A percentile compares a stretch with the other conserved stretches of the same genome.
These are phyloP conservation scores for Solanum sparsipilum DNA, from an alignment of 257 asterid species.

Conservation along the genomic window DNA sequence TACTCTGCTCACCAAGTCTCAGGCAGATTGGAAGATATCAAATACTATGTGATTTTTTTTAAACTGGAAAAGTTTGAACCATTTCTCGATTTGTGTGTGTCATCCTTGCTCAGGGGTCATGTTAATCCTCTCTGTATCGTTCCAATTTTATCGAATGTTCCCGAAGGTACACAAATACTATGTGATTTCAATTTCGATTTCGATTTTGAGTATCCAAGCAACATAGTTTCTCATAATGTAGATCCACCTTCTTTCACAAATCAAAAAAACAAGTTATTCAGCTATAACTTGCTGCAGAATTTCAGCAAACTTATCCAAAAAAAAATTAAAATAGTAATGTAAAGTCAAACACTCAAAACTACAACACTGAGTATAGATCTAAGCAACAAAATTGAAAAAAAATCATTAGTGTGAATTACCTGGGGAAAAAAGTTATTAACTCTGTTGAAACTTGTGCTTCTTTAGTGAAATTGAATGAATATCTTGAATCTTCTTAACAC, in stretches of 20 bases:
- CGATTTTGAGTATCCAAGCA: not conserved
- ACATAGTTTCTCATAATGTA: not conserved
- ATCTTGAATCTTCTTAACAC: not conserved
- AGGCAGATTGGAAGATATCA: not conserved
- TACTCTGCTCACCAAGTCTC: not conserved
- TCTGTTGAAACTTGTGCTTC: not conserved
- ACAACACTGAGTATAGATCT: not conserved
- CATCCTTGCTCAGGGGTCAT: fast-evolving
- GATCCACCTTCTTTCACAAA: not conserved
- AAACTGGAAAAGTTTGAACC: not conserved
- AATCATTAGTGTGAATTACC: not conserved
- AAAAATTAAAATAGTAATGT: not conserved
- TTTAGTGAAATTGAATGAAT: not conserved
- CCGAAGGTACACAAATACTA: not conserved
- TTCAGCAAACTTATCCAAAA: not conserved
- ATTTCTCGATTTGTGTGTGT: not conserved
- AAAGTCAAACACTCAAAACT: not conserved
- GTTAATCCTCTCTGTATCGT: not conserved
- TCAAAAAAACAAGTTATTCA: not conserved
- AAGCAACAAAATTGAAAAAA: not conserved
- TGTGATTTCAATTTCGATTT: not conserved
- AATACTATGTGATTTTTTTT: too few relatives aligned
- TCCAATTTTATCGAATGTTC: too few relatives aligned
- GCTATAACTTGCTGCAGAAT: too few relatives aligned
- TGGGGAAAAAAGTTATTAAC: not conserved